phyloP scores from a whole-genome alignment of 1,284 basidiomycete genomes.

The Apiotrichum sp. region DNA sequence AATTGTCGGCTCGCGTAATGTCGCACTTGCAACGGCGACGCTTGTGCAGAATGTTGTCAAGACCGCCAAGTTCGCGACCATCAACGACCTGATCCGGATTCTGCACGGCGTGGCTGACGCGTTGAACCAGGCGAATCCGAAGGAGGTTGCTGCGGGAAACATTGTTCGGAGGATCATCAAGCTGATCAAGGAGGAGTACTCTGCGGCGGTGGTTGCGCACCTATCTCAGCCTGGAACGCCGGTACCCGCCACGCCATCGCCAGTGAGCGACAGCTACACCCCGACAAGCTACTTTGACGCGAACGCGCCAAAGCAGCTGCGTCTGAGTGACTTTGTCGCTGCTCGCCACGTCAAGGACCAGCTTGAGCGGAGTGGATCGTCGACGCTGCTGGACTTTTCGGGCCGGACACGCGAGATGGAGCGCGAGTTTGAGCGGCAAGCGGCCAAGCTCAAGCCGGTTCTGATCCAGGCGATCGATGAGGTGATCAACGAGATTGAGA shows the following conservation, averaged over 20 bases:
- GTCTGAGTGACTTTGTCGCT: conserved; percentile 45
- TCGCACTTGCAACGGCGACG: conserved; percentile 82
- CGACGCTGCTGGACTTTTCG: conserved; percentile 18
- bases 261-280: conserved; percentile 18
- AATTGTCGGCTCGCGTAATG: conserved; percentile 76
- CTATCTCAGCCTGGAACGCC: conserved; percentile 41
- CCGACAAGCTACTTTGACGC: conserved; percentile 23
- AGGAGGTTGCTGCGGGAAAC: conserved; percentile 92
- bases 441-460: conserved; percentile 46
- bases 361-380: conserved; percentile 33
- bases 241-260: conserved; percentile 22
- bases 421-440: conserved; percentile 43
- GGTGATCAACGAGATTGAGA: conserved; percentile 90
- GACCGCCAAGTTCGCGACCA: conserved; percentile 74
- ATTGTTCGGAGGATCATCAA: conserved; percentile 86
- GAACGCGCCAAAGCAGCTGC: conserved; percentile 19
- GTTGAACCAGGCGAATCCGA: conserved; percentile 64
- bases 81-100: conserved; percentile 83
- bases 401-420: background rate
- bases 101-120: conserved; percentile 68
- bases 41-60: conserved; percentile 84
- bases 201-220: conserved; percentile 46
- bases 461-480: conserved; percentile 89
- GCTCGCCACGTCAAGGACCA: conserved; percentile 45
- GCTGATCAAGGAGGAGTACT: conserved; percentile 88